Conservation (phyloP, 2,329 filamentous ascomycete genomes). For the Penicillium sp. region DNA sequence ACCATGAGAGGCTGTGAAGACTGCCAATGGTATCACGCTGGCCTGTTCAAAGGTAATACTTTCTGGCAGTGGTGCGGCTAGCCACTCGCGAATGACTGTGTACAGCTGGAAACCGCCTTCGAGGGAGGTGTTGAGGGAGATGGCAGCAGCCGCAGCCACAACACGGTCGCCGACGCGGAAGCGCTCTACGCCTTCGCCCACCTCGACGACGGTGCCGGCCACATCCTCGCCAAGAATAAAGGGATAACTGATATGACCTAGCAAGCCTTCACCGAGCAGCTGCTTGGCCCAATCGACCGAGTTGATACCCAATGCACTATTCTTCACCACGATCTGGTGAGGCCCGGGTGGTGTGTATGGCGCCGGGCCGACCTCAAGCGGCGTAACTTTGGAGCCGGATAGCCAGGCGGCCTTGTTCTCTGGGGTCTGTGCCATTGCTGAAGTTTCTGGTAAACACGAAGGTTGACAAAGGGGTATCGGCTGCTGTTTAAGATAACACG, state of each 20-base stretch:
- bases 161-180: conserved; percentile 17
- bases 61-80: conserved; percentile 28
- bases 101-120: conserved; percentile 28
- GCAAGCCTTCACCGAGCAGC: background rate
- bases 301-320: background rate
- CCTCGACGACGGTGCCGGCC: conserved; percentile 37
- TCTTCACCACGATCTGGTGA: background rate
- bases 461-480: no score
- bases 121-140: background rate
- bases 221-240: conserved; percentile 45
- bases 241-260: conserved; percentile 18
- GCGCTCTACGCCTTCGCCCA: conserved; percentile 2
- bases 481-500: background rate
- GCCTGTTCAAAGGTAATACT: conserved; percentile 30
- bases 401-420: background rate
- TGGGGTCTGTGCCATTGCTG: background rate
- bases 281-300: background rate
- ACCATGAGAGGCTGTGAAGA: conserved; percentile 33
- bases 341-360: background rate
- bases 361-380: background rate
- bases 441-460: background rate
- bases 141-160: conserved; percentile 1
- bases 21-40: conserved; percentile 35
- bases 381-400: background rate
- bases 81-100: conserved; percentile 17